These are phyloP conservation scores for Phytophthora ramorum DNA, from an alignment of 352 stramenopile species.

Conservation along the genomic window DNA sequence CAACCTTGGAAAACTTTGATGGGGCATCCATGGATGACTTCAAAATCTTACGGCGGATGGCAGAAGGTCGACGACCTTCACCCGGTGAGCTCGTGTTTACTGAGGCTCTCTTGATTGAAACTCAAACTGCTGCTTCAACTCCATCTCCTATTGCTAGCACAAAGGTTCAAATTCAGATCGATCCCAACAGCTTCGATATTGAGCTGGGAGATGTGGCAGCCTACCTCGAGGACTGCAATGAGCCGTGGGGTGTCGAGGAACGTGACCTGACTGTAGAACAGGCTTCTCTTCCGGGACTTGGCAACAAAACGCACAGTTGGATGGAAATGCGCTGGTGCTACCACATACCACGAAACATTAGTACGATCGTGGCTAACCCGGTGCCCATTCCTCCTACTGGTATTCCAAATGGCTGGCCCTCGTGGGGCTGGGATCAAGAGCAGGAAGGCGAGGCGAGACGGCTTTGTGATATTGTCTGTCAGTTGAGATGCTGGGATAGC, in stretches of 20 bases:
- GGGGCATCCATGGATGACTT: constrained; percentile 61
- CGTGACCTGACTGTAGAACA: constrained; percentile 20
- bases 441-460: constrained; percentile 32
- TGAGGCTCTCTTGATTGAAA: constrained; percentile 75
- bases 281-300: constrained; percentile 32
- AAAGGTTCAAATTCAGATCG: constrained; percentile 34
- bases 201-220: constrained; percentile 38
- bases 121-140: constrained; percentile 33
- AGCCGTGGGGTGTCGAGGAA: constrained; percentile 52
- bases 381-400: constrained; percentile 70
- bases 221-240: constrained; percentile 68
- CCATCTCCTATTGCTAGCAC: constrained; percentile 5
- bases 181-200: constrained; percentile 40
- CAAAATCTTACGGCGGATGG: constrained; percentile 57
- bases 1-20: background rate
- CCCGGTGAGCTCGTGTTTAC: constrained; percentile 75
- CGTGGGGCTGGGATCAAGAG: constrained; percentile 50
- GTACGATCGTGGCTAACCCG: constrained; percentile 55
- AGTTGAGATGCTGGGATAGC: constrained; percentile 76
- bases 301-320: constrained; percentile 70
- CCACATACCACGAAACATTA: constrained; percentile 66
- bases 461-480: constrained; percentile 78
- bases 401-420: constrained; percentile 67
- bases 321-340: constrained; percentile 88
- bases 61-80: constrained; percentile 50